A percentile compares a stretch with the other conserved stretches of the same genome.
Evolutionary conservation across 441 rosid species (phyloP).

Genomic region (Gossypium gossypioides): DNA sequence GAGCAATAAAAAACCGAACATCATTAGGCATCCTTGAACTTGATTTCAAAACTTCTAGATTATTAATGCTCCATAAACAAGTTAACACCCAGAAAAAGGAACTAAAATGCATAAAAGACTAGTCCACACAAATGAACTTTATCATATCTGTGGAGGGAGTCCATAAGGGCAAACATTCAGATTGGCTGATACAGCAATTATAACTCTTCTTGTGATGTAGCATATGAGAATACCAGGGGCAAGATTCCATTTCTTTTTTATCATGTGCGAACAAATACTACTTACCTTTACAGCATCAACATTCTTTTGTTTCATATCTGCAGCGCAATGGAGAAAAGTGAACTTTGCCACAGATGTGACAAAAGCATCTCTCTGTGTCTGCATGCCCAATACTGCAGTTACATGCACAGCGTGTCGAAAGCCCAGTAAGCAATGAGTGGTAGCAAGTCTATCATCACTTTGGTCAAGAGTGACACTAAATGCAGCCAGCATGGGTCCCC

Average conservation of each 20-base stretch:
- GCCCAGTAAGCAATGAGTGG: conserved; percentile 81
- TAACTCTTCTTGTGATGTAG: neutral
- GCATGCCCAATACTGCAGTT: conserved; percentile 95
- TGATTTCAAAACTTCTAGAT: neutral
- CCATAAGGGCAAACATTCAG: neutral
- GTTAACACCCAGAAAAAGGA: conserved; percentile 13
- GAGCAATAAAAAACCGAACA: neutral
- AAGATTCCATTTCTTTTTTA: neutral
- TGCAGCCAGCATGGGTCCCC: conserved; percentile 99
- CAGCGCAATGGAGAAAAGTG: conserved; percentile 88
- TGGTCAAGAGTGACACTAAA: conserved; percentile 92
- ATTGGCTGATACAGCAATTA: neutral
- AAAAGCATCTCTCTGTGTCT: conserved; percentile 98
- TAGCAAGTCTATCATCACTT: conserved; percentile 87
- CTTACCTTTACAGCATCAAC: conserved; percentile 93
- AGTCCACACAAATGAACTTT: neutral
- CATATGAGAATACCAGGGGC: neutral
- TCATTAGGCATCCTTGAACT: neutral
- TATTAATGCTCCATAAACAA: neutral
- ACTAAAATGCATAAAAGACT: neutral
- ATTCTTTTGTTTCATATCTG: conserved; percentile 95
- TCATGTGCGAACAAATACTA: conserved; percentile 15
- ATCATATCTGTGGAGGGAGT: neutral
- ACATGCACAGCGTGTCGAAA: conserved; percentile 81
- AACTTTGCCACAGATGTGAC: conserved; percentile 96